Evolutionary conservation across 2,329 filamentous ascomycete species (phyloP), one percentile per base, ranked within the genome.

Genomic region (Exophiala dermatitidis): DNA sequence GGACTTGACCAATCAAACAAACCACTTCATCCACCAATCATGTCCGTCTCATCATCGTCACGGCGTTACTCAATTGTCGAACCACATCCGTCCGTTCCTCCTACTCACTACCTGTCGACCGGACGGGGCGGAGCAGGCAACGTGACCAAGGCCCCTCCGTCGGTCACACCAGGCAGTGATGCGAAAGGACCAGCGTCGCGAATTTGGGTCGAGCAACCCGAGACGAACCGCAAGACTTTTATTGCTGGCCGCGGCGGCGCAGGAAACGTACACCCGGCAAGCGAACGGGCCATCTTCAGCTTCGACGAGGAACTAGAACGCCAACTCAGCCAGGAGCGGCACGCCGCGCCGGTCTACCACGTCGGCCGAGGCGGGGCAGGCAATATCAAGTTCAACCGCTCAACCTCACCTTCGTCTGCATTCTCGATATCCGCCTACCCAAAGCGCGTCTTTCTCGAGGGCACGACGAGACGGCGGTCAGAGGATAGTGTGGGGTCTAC

Each of bases 51-150:
- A 63, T 54, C 53, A 69, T 54, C 64, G 47, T 64, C 67, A 41
- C 51, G 60, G 54, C 67, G 71, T 63, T 81, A 79, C 73, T 74
- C 73, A 63, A 74, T 83, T 65, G 74, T 78, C 67, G 80, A 84
- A 66, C 80, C 81, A 58, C 80, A 83, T 69, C 81, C 80, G 19
- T 77, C 79, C 50, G 72, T 75, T 51, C 69, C 72, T 52, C 63
- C 64, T 50, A 68, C 67, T 61, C 67, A 71, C 36, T 73, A 77
- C 64, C 68, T 78, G 60, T 71, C 75, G 56, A 73, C 77, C 38
- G 82, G 82, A 51, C 78, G 82, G 42, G 82, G 82, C 52, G 82
- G 82, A 49, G 81, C 81, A 4, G 82, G 82, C 48, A 85, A 85
- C 68, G 72, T 74, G 53, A 79, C 79, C 61, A 75, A 78, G 45